Evolutionary conservation across 2,329 filamentous ascomycete species (phyloP).

Genomic region (Colletotrichum sp.): DNA sequence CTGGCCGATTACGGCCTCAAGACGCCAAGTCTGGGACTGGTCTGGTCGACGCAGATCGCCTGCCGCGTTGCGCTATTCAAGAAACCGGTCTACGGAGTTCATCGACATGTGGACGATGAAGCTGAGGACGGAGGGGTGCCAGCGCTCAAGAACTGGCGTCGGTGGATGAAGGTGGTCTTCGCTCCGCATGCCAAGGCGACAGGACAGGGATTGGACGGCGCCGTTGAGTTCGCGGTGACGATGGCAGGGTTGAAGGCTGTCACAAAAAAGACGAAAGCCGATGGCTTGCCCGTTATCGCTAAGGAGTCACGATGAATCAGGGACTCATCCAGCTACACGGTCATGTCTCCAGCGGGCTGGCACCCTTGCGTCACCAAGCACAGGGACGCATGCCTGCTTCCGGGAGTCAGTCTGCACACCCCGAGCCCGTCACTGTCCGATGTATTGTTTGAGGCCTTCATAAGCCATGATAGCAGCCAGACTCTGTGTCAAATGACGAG

Average conservation of each 20-base stretch:
- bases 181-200: constrained; percentile 72
- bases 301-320: not conserved
- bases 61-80: constrained; percentile 84
- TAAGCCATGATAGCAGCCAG: not conserved
- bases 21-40: constrained; percentile 84
- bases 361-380: not conserved
- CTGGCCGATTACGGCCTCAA: constrained; percentile 62
- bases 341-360: not conserved
- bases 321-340: not conserved
- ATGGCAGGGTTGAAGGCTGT: constrained; percentile 63
- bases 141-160: constrained; percentile 65
- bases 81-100: constrained; percentile 57
- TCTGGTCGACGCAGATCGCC: constrained; percentile 90
- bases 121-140: constrained; percentile 46
- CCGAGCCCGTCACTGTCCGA: not conserved
- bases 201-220: constrained; percentile 52
- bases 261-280: constrained; percentile 17
- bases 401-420: not conserved
- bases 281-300: not conserved
- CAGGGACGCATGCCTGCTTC: not conserved
- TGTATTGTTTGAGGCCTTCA: not conserved
- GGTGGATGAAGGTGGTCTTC: constrained; percentile 91
- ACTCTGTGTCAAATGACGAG: not conserved
- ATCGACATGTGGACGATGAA: constrained; percentile 38
- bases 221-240: constrained; percentile 77